A percentile compares a stretch with the other conserved stretches of the same genome.
phyloP scores from a whole-genome alignment of 768 basidiomycete species.

The Mycena capillaripes region DNA sequence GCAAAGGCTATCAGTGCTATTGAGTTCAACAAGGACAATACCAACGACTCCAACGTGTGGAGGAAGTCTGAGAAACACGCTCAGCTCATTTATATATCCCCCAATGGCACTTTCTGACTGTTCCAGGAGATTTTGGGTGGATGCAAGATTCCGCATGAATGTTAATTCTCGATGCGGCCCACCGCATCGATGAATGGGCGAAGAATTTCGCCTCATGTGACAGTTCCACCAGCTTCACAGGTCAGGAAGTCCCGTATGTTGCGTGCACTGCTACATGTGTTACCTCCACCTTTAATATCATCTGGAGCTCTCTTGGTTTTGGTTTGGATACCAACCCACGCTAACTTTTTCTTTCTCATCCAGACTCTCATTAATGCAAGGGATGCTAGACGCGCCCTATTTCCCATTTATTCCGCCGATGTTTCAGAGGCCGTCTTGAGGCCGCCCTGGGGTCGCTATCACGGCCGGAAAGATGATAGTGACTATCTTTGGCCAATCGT shows the following conservation, averaged over 20 bases:
- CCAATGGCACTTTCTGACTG: conserved; percentile 40
- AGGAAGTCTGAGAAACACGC: neutral
- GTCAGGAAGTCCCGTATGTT: conserved; percentile 44
- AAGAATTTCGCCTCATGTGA: conserved; percentile 42
- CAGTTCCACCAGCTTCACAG: conserved; percentile 40
- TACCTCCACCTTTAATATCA: conserved; percentile 26
- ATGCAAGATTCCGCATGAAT: conserved; percentile 41
- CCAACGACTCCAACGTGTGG: neutral
- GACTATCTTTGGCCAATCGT: too few species aligned
- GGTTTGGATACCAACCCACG: too few species aligned
- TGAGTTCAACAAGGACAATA: conserved; percentile 9
- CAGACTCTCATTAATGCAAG: too few species aligned
- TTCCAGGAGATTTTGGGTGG: conserved; percentile 46
- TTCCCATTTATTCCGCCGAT: too few species aligned
- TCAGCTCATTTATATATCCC: conserved; percentile 13
- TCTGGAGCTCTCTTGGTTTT: neutral
- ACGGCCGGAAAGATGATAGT: too few species aligned
- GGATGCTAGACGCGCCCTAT: too few species aligned
- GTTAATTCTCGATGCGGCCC: conserved; percentile 49
- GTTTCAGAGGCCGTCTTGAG: too few species aligned
- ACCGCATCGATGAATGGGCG: conserved; percentile 25
- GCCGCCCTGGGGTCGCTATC: too few species aligned
- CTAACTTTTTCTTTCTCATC: too few species aligned
- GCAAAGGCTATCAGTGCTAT: neutral
- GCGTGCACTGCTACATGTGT: conserved; percentile 45